Evolutionary conservation across 1,284 basidiomycete species (phyloP), one percentile per base, ranked within the genome.

Genomic region (Cutaneotrichosporon spelunceum): DNA sequence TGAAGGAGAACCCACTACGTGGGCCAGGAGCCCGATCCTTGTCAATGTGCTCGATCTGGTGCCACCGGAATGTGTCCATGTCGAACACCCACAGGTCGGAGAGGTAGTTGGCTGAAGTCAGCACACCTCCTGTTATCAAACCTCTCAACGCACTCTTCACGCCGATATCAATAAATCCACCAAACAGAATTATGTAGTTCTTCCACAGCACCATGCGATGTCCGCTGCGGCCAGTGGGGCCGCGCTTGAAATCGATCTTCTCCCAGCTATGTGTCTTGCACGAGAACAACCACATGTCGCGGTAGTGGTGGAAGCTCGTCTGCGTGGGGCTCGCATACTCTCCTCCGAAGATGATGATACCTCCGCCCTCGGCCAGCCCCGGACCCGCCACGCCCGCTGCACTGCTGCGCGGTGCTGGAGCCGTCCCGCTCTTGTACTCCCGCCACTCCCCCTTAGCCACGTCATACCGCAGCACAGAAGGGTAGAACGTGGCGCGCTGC

Each of bases 191-290:
- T 47, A 92, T 85, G 64, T 84, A 87, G 63, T 94, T 88, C 72
- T 94, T 94, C 90, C 91, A 96, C 63, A 89, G 83, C 0, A 88
- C 88, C 91, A 96, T 93, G 26, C 90, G 82, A 77, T 91, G 91
- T 1, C 93, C 93, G 16, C 88, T 91, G 29, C 93, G 82, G 2
- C 91, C 90, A 48, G 84, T 87, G 0, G 93, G 93, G 19, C 86
- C 83, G 19, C 88, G 78, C 72, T 92, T 94, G 9, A 91, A 83
- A 84, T 96, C 93, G 60, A 95, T 90, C 21, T 90, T 82, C 64
- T 96, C 91, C 93, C 93, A 97, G 0, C 84, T 79, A 70, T 92
- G 89, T 0, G 85, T 66, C 61, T 70, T 70, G 49, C 67, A 63
- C 36, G 59, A 65, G 61, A 70, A 68, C 36, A 68, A 60, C 65